These are phyloP conservation scores for Mallotus repandus DNA, from an alignment of 441 rosid genomes.

Conservation along the genomic window DNA sequence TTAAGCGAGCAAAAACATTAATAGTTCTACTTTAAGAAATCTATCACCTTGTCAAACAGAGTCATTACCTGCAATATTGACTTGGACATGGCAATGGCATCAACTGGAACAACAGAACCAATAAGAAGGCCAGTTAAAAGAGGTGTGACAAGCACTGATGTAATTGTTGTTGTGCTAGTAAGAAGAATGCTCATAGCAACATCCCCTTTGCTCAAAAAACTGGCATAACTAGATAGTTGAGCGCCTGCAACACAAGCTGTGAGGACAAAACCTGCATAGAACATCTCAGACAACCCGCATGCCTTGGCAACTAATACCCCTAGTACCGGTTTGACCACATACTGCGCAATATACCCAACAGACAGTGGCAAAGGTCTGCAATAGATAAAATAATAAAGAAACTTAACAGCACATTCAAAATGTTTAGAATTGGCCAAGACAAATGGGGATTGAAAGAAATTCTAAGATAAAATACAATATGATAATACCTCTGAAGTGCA, in stretches of 20 bases:
- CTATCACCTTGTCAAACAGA: constrained; percentile 7
- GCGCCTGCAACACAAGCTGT: constrained; percentile 90
- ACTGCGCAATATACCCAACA: constrained; percentile 73
- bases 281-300: constrained; percentile 65
- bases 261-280: constrained; percentile 83
- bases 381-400: constrained; percentile 22
- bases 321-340: constrained; percentile 71
- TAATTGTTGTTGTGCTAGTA: constrained; percentile 72
- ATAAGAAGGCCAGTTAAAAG: constrained; percentile 76
- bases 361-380: constrained; percentile 87
- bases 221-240: constrained; percentile 88
- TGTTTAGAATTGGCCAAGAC: constrained; percentile 10
- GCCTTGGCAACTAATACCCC: constrained; percentile 71
- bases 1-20: constrained; percentile 1
- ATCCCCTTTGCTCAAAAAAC: constrained; percentile 85
- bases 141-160: constrained; percentile 78
- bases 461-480: not conserved
- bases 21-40: not conserved
- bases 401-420: constrained; percentile 18
- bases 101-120: constrained; percentile 88
- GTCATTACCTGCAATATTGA: constrained; percentile 78
- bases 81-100: constrained; percentile 86
- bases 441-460: constrained; percentile 3
- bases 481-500: constrained; percentile 65
- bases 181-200: constrained; percentile 96